Evolutionary conservation across 345 rosid genomes (phyloP).

Genomic region (Sonneratia caseolaris): DNA sequence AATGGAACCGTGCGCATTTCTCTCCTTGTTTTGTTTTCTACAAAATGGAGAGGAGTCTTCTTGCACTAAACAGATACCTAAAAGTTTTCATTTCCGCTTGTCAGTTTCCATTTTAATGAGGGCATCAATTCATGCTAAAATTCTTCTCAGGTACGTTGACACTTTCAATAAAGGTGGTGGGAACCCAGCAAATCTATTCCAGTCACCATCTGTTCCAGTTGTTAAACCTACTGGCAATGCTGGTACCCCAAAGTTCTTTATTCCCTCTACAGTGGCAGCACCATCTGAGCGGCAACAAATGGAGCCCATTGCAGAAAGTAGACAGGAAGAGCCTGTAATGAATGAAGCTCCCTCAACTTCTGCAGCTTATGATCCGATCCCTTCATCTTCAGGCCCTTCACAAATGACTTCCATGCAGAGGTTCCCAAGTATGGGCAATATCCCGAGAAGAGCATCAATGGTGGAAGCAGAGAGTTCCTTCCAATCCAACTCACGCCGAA

Average conservation of each 20-base stretch:
- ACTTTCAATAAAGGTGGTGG: constrained; percentile 63
- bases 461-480: constrained; percentile 17
- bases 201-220: constrained; percentile 53
- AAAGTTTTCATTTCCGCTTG: no score
- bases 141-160: constrained; percentile 60
- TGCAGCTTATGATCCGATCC: constrained; percentile 4
- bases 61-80: no score
- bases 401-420: constrained; percentile 33
- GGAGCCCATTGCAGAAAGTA: constrained; percentile 43
- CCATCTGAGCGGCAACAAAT: constrained; percentile 32
- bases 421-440: constrained; percentile 52
- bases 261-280: constrained; percentile 40
- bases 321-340: constrained; percentile 26
- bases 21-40: no score
- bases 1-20: no score
- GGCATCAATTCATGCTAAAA: background rate
- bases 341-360: constrained; percentile 36
- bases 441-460: constrained; percentile 22
- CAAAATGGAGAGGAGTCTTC: no score
- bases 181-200: constrained; percentile 44
- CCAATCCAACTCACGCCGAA: constrained; percentile 40
- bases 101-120: background rate
- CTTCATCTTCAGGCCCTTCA: constrained; percentile 20
- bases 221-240: constrained; percentile 51
- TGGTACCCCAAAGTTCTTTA: constrained; percentile 71